Conservation (phyloP, 208 protist species). For the Trypanosoma boissoni region DNA sequence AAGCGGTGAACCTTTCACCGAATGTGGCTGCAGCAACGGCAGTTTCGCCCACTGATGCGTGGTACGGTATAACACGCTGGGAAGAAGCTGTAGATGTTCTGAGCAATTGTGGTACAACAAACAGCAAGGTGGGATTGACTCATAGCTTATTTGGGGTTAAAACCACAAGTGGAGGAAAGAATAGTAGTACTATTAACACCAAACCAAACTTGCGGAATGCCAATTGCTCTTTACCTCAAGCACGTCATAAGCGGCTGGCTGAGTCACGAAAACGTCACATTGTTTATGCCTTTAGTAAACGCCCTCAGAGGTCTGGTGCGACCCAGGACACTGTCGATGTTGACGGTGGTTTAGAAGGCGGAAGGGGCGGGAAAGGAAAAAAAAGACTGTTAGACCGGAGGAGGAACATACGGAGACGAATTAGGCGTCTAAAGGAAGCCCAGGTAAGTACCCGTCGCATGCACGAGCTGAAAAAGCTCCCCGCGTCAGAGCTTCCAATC, state of each 20-base stretch:
- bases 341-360: slow-evolving; percentile 14
- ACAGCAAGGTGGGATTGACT: neutral
- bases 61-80: slow-evolving; percentile 24
- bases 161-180: neutral
- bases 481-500: slow-evolving; percentile 56
- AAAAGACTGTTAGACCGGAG: slow-evolving; percentile 23
- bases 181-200: neutral
- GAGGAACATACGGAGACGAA: slow-evolving; percentile 32
- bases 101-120: neutral
- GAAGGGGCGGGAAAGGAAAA: slow-evolving; percentile 21
- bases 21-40: neutral
- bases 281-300: slow-evolving; percentile 1
- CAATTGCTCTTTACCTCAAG: too few relatives aligned
- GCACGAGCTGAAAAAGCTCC: slow-evolving; percentile 32
- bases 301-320: slow-evolving; percentile 9
- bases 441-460: slow-evolving; percentile 31
- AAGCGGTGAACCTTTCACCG: neutral
- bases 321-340: slow-evolving; percentile 8
- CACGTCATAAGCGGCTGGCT: too few relatives aligned
- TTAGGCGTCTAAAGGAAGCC: slow-evolving; percentile 41
- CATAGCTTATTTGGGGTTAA: neutral
- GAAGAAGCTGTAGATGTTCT: slow-evolving; percentile 10
- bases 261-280: too few relatives aligned
- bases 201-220: too few relatives aligned
- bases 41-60: slow-evolving; percentile 2